Evolutionary conservation across 148 eudicot genomes (phyloP), one percentile per base, ranked within the genome.

Genomic region (Nyssa sinensis): DNA sequence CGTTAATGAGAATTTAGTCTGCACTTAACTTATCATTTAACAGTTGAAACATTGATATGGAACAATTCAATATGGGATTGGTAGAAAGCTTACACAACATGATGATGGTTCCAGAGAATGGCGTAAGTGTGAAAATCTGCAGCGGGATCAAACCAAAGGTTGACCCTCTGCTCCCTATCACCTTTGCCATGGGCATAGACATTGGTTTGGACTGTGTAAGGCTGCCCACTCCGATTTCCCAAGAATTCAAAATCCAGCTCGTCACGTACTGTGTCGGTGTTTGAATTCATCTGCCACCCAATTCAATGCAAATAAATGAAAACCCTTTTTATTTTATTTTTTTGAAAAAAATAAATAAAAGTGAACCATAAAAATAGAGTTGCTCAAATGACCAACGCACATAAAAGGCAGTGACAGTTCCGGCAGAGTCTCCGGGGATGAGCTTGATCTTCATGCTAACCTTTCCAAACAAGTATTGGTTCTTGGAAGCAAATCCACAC

Each of bases 61-160:
- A n/a, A n/a, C n/a, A n/a, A n/a, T n/a, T n/a, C n/a, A n/a, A 51
- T 5, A 51, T 51, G 21, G 1, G n/a, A n/a, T n/a, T n/a, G n/a
- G n/a, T n/a, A n/a, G n/a, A n/a, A 9, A 21, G 84, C 91, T 86
- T 84, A 93, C 97, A 87, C 83, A 57, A 85, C 81, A 25, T 74
- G 87, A 24, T 63, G 72, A 73, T 85, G 90, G 74, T 84, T 89
- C 98, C 98, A 93, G 0, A 79, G 24, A 23, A 93, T 86, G 27
- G 88, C 35, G 73, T 93, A 93, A 25, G 92, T 88, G 75, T 93
- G 98, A 72, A 83, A 93, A 25, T 71, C 89, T 0, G 78, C 82
- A 0, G 98, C 75, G 10, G 98, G 98, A 74, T 93, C 98, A 55
- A 93, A 93, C 98, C 98, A 93, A 11, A 93, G 91, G 82, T 91